Conservation (phyloP, 805 yeast species). For the Scheffersomyces lignosus region DNA sequence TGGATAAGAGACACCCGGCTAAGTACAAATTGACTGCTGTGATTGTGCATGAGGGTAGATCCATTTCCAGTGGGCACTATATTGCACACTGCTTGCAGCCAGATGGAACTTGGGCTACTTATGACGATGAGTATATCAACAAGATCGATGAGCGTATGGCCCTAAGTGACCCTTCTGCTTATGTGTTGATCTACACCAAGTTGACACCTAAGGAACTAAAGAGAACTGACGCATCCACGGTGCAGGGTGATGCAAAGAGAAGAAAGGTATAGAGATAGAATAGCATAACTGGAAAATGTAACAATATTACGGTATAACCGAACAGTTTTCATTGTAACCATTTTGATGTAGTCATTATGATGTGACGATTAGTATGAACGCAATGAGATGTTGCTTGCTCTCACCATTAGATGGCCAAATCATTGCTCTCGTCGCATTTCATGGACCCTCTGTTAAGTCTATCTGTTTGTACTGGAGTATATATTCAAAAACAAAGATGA, state of each 20-base stretch:
- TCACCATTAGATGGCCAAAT: too few species aligned
- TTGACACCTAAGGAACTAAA: constrained; percentile 53
- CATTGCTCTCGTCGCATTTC: too few species aligned
- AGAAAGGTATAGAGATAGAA: constrained; percentile 3
- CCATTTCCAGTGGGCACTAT: constrained; percentile 91
- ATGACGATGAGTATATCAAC: constrained; percentile 90
- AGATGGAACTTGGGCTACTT: constrained; percentile 88
- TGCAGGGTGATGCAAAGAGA: constrained; percentile 5
- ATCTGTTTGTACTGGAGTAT: too few species aligned
- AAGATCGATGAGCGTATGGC: constrained; percentile 71
- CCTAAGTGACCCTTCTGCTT: constrained; percentile 83
- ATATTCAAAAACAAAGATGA: too few species aligned
- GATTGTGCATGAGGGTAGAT: constrained; percentile 92
- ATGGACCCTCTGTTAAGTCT: too few species aligned
- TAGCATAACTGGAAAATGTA: not conserved
- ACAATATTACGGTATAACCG: too few species aligned
- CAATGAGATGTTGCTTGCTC: too few species aligned
- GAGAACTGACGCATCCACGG: too few species aligned
- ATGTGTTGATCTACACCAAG: constrained; percentile 82
- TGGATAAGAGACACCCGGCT: constrained; percentile 30
- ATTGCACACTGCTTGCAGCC: constrained; percentile 90
- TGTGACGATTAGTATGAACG: too few species aligned
- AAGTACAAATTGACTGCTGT: constrained; percentile 75
- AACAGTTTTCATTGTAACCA: too few species aligned
- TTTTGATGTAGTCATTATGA: too few species aligned